Evolutionary conservation across 306 rosid genomes (phyloP), one percentile per base, ranked within the genome.

Genomic region (Abrus precatorius): DNA sequence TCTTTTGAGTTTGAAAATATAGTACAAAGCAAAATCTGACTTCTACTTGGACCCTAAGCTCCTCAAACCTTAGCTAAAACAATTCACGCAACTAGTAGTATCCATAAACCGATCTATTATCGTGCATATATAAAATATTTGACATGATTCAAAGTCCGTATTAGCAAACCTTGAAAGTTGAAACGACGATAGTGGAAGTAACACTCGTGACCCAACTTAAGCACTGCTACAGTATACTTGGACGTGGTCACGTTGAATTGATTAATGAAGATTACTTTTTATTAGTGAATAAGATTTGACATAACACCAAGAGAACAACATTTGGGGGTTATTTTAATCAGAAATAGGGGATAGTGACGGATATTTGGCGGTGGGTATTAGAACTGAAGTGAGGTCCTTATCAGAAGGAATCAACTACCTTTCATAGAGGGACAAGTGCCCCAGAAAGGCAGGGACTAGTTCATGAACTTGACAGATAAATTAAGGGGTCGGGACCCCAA

Each of bases 341-440:
- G 11, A 28, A 30, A 9, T 1, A 6, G 7, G 45, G 13, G 76
- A 50, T 3, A 30, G 72, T 66, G 83, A 78, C 2, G 1, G 64
- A 11, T 79, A 79, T 76, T 82, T 33, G 44, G 79, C 9, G 85
- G 70, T 72, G 85, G 40, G 43, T 27, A 29, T 27, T 38, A 68
- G 63, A 71, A 75, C 4, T 80, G 47, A 65, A 65, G 81, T 41
- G 1, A 72, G 55, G 82, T 65, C 85, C 8, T 70, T 74, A 57
- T 71, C 79, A 43, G 7, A 57, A 75, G 76, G 80, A 63, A 80
- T 20, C n/a, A 59, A 9, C 20, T 7, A 48, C 54, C 80, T 71
- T 44, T 60, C 7, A n/a, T 53, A 45, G 83, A 76, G 83, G 32
- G 85, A 78, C 87, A 84, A 41, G 73, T 60, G 71, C 68, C 74